Evolutionary conservation across 805 yeast species (phyloP), one percentile per base, ranked within the genome.

Genomic region (Candida sakaeoensis): DNA sequence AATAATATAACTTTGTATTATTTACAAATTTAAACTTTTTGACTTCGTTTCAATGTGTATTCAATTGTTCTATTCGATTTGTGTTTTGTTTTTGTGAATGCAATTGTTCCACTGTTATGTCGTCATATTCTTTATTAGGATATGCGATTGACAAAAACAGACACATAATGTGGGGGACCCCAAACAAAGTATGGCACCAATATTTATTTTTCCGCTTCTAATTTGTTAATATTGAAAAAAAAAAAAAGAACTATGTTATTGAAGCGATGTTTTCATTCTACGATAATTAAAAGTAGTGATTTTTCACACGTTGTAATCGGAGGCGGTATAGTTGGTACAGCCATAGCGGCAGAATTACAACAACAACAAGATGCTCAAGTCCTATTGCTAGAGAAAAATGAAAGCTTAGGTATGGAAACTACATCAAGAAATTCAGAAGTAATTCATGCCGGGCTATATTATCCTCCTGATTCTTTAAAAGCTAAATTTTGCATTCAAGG

Each of bases 371-470:
- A 68, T 4, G 73, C 74, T 41, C 63, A 62, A 4, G 88, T 88
- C 0, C 57, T 85, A 1, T 55, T 90, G 8, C 57, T 89, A 2
- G 97, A 89, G 50, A 79, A 83, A 52, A 78, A 88, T 55, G 57
- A 61, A 1, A 67, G 68, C 25, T 56, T 79, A 36, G 96, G 96
- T 1, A 73, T 75, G 48, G 96, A 89, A 51, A 87, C 95, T 0
- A 82, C 95, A 5, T 75, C 91, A n/a, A 68, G 96, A 38, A 89
- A 89, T 65, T 85, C 95, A 2, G 97, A 90, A 54, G 97, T 90
- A 18, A 82, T 89, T 17, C 97, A 89, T 61, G 95, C 95, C 0
- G 96, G 96, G 0, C 52, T 89, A 5, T 90, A 90, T 56, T 84
- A 85, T 52, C 95, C 95, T 0, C 61, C 66, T 8, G 75, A 76